Percentiles rank a stretch among this genome's conserved stretches.
Conservation (phyloP, 352 stramenopile genomes). For the Phytophthora vignae region DNA sequence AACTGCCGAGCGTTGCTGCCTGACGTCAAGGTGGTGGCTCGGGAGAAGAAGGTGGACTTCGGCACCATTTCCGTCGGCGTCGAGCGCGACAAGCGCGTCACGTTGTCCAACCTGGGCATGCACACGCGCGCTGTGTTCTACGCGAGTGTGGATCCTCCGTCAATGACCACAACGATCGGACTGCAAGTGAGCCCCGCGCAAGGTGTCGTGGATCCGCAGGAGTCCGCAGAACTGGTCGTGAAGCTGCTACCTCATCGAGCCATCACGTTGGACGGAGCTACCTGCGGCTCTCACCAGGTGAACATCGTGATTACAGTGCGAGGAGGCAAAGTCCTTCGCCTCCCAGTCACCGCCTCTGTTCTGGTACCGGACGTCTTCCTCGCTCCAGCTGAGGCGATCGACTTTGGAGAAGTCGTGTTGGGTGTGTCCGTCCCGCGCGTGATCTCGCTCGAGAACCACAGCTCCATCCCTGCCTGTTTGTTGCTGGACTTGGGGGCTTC, state of each 20-base stretch:
- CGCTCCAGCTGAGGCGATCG: slow-evolving; percentile 39
- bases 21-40: slow-evolving; percentile 61
- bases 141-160: slow-evolving; percentile 61
- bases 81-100: slow-evolving; percentile 62
- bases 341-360: slow-evolving; percentile 69
- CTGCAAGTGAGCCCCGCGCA: slow-evolving; percentile 54
- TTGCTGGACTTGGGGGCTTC: slow-evolving; percentile 70
- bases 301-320: slow-evolving; percentile 51
- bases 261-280: slow-evolving; percentile 52
- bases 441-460: slow-evolving; percentile 84
- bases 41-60: slow-evolving; percentile 87
- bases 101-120: slow-evolving; percentile 46
- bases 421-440: slow-evolving; percentile 70
- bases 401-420: slow-evolving; percentile 88
- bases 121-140: slow-evolving; percentile 57
- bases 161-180: slow-evolving; percentile 43
- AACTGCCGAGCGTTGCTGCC: slow-evolving; percentile 58
- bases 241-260: slow-evolving; percentile 66
- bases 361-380: slow-evolving; percentile 88
- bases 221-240: slow-evolving; percentile 61
- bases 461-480: slow-evolving; percentile 79
- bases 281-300: slow-evolving; percentile 56
- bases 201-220: slow-evolving; percentile 55
- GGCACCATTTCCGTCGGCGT: slow-evolving; percentile 84
- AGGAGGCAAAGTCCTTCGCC: slow-evolving; percentile 70